phyloP scores from a whole-genome alignment of 179 eudicot genomes.

The Silene vulgaris region DNA sequence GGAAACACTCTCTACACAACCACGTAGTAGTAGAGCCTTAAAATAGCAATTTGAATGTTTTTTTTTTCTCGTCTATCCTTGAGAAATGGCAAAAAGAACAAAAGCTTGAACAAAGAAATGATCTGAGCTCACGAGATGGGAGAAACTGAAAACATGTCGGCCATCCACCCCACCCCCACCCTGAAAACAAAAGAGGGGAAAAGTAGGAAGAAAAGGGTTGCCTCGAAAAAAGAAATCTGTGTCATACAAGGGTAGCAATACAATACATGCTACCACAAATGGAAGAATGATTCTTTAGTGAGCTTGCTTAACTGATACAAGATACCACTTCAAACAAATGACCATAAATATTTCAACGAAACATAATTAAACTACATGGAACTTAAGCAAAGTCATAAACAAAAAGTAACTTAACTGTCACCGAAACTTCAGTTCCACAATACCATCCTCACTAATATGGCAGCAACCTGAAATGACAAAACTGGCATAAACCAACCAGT shows the following conservation, averaged over 20 bases:
- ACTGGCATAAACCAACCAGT: constrained; percentile 60
- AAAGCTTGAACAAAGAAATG: not conserved
- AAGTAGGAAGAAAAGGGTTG: not conserved
- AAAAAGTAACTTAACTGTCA: constrained; percentile 51
- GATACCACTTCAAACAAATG: not conserved
- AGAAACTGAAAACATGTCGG: not conserved
- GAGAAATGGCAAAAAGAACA: constrained; percentile 2
- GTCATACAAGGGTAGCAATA: not conserved
- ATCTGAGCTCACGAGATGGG: not conserved
- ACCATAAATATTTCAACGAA: constrained; percentile 17
- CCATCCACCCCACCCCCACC: not conserved
- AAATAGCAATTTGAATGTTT: constrained; percentile 3
- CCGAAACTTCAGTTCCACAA: constrained; percentile 51
- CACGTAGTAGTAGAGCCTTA: not conserved
- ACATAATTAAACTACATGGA: constrained; percentile 25
- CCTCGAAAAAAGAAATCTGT: not conserved
- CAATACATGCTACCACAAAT: not conserved
- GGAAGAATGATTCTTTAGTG: not conserved
- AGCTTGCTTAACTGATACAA: not conserved
- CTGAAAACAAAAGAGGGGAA: not conserved
- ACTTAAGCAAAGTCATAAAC: constrained; percentile 31
- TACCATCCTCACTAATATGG: constrained; percentile 37
- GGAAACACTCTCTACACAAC: not conserved
- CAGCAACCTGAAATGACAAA: constrained; percentile 57
- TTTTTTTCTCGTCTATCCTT: not conserved